Conservation (phyloP, 2,329 filamentous ascomycete species). For the Ceratocystis destructans region DNA sequence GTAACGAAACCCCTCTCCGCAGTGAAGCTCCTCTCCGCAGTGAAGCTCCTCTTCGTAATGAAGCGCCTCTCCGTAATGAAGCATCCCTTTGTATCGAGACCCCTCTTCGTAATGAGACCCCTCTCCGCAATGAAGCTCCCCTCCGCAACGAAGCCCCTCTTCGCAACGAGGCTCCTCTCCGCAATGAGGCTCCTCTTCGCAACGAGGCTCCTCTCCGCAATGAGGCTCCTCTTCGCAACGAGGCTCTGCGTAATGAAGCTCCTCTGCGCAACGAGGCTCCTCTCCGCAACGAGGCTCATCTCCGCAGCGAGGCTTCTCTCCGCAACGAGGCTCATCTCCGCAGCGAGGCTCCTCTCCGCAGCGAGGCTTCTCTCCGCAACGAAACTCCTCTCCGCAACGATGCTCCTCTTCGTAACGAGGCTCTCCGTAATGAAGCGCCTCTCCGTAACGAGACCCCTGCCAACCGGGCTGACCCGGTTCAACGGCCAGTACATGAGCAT, state of each 20-base stretch:
- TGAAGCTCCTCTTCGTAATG: conserved; percentile 11
- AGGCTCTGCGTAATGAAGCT: conserved; percentile 10
- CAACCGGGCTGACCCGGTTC: conserved; percentile 2
- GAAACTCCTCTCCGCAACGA: not conserved
- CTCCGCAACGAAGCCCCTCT: too few relatives aligned
- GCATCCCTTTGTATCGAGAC: too few relatives aligned
- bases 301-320: too few relatives aligned
- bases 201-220: not conserved
- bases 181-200: not conserved
- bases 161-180: not conserved
- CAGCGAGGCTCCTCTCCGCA: not conserved
- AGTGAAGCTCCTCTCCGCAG: conserved; percentile 6
- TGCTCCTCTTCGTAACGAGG: too few relatives aligned
- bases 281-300: not conserved
- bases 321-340: not conserved
- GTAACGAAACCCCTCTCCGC: conserved; percentile 11
- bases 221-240: conserved; percentile 1
- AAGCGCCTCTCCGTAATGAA: conserved; percentile 11
- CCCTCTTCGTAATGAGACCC: conserved; percentile 7
- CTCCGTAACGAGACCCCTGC: not conserved
- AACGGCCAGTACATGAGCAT: conserved; percentile 5
- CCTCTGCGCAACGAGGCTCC: conserved; percentile 5
- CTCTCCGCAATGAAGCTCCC: conserved; percentile 7
- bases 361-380: conserved; percentile 8
- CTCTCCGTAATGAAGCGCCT: conserved; percentile 5